Evolutionary conservation across 805 yeast genomes (phyloP), one percentile per base, ranked within the genome.

Genomic region (Monosporozyma yasuniensis): DNA sequence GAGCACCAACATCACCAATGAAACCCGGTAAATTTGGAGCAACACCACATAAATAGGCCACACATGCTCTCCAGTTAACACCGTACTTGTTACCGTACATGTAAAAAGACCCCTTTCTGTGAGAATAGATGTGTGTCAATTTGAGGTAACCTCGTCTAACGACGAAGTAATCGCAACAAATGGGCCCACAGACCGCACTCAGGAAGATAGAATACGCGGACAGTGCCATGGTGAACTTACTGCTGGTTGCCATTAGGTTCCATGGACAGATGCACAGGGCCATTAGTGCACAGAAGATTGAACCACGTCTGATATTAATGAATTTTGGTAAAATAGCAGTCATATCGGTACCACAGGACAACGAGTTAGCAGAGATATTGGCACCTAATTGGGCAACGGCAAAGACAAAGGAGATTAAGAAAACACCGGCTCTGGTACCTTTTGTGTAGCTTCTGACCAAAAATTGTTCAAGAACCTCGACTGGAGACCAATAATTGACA

Each of bases 201-300:
- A 87, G 71, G 74, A 87, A 87, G 42, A 86, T 82, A 0, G 91
- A 74, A 63, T 85, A 87, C 0, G 93, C 90, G 35, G 86, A 77
- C 47, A 87, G 69, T 59, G 85, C 87, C 12, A 85, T 79, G 19
- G 89, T 80, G 70, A 86, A 87, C 65, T 75, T 79, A 47, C 78
- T 77, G 0, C 88, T 80, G 19, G 82, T 72, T 4, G 81, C 68
- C 60, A 79, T 71, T 63, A 83, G 73, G 57, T 84, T 76, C 95
- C 95, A 87, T 30, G 95, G 95, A 60, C 88, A 82, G 53, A 84
- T 80, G 50, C 79, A 76, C 53, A 80, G 71, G 1, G 86, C 88
- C 50, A 86, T 65, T 3, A 71, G 66, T 1, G 90, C 87, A 68
- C 90, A 83, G 44, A 87, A 66, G 61, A 83, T 60, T 3, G 69